Evolutionary conservation across 164 flowering plant species (phyloP).

Genomic region (Buxus sempervirens): DNA sequence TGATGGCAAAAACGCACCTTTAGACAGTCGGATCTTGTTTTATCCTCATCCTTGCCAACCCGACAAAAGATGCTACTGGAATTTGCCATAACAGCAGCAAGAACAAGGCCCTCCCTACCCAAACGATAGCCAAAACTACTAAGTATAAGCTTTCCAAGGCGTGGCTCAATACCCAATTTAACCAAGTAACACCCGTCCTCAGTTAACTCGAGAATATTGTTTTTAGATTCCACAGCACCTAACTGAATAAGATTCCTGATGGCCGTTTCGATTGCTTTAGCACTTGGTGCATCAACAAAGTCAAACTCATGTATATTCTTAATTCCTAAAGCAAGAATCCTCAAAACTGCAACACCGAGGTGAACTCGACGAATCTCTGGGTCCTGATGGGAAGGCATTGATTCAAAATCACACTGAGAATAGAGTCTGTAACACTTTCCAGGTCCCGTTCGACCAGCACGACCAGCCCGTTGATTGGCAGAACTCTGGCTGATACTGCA

Average conservation of each 20-base stretch:
- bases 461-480: constrained; percentile 93
- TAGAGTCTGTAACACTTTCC: constrained; percentile 90
- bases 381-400: constrained; percentile 64
- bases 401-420: constrained; percentile 48
- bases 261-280: constrained; percentile 79
- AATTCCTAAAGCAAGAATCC: constrained; percentile 76
- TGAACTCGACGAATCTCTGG: constrained; percentile 93
- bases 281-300: constrained; percentile 85
- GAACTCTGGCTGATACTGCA: constrained; percentile 78
- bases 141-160: constrained; percentile 80
- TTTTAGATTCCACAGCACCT: constrained; percentile 54
- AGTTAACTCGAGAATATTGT: constrained; percentile 51
- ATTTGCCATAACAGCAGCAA: constrained; percentile 96
- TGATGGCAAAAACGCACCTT: constrained; percentile 88
- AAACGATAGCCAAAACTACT: constrained; percentile 40
- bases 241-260: constrained; percentile 72
- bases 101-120: constrained; percentile 80
- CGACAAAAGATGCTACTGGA: constrained; percentile 92
- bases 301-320: constrained; percentile 63
- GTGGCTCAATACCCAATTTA: constrained; percentile 88
- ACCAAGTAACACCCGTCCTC: constrained; percentile 55
- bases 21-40: constrained; percentile 71
- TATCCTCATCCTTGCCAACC: constrained; percentile 75
- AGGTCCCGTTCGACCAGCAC: constrained; percentile 95
- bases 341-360: constrained; percentile 88